Percentiles rank a stretch among this genome's conserved stretches.
phyloP scores from a whole-genome alignment of 2,329 filamentous ascomycete species.

The Albophoma yamanashiensis region DNA sequence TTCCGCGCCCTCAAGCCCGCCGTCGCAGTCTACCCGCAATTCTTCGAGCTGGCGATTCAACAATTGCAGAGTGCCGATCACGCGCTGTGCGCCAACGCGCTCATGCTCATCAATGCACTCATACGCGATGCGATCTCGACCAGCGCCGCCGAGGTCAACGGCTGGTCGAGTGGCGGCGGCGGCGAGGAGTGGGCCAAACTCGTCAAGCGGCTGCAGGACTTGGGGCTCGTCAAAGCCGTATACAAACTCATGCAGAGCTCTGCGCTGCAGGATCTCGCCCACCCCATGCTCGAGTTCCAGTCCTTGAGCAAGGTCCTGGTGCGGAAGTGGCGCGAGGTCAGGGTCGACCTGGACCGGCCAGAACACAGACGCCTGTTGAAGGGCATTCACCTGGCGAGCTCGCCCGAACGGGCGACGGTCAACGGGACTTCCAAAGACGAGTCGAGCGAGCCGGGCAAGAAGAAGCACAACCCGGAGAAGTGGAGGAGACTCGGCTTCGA shows the following conservation, averaged over 20 bases:
- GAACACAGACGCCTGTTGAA: constrained; percentile 85
- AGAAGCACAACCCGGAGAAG: constrained; percentile 76
- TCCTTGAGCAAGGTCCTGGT: constrained; percentile 79
- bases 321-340: constrained; percentile 77
- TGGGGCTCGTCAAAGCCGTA: constrained; percentile 86
- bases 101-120: constrained; percentile 90
- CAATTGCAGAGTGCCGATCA: constrained; percentile 91
- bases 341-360: constrained; percentile 72
- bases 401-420: constrained; percentile 42
- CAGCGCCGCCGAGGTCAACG: constrained; percentile 40
- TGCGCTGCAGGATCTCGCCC: constrained; percentile 78
- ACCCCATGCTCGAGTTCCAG: constrained; percentile 89
- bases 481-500: constrained; percentile 91
- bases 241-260: constrained; percentile 92
- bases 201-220: constrained; percentile 84
- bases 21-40: constrained; percentile 82
- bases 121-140: constrained; percentile 83
- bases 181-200: constrained; percentile 86
- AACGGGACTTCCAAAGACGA: constrained; percentile 29
- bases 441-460: constrained; percentile 28
- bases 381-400: constrained; percentile 73
- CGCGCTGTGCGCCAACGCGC: constrained; percentile 85
- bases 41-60: constrained; percentile 86
- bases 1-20: constrained; percentile 89
- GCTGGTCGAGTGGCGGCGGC: constrained; percentile 16